phyloP scores from a whole-genome alignment of 2,329 filamentous ascomycete genomes.

The Dichotomopilus funicola region DNA sequence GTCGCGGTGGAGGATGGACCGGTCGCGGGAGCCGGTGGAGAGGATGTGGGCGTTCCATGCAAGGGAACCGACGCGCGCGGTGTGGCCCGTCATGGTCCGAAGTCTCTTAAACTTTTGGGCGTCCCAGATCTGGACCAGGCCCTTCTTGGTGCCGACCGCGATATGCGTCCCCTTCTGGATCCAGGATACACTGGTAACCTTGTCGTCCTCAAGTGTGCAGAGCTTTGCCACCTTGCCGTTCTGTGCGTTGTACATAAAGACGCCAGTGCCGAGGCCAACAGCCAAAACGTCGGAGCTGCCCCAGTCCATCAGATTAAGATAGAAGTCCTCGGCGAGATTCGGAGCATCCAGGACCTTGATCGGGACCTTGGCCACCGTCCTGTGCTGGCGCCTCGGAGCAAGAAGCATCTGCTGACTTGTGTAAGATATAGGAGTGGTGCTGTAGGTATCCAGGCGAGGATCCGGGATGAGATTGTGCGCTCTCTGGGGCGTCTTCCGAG shows the following conservation, averaged over 20 bases:
- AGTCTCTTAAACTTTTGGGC: constrained; percentile 78
- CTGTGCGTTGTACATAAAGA: constrained; percentile 98
- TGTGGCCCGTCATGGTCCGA: constrained; percentile 95
- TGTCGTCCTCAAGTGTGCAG: constrained; percentile 87
- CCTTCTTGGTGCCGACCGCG: constrained; percentile 90
- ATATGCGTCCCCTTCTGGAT: constrained; percentile 96
- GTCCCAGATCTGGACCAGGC: constrained; percentile 96
- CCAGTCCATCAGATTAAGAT: constrained; percentile 96
- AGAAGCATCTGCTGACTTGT: constrained; percentile 91
- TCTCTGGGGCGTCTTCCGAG: constrained; percentile 81
- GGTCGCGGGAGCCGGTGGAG: constrained; percentile 88
- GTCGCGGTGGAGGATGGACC: constrained; percentile 90
- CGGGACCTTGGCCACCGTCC: constrained; percentile 89
- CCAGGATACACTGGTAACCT: constrained; percentile 95
- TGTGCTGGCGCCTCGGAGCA: constrained; percentile 79
- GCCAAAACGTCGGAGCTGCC: constrained; percentile 90
- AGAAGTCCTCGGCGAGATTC: constrained; percentile 94
- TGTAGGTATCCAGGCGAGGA: constrained; percentile 88
- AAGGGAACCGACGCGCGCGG: constrained; percentile 82
- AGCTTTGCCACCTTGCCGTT: constrained; percentile 88
- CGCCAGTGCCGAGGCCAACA: constrained; percentile 84
- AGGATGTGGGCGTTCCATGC: constrained; percentile 99
- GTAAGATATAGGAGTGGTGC: constrained; percentile 85
- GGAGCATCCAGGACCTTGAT: constrained; percentile 97
- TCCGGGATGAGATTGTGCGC: constrained; percentile 85